These are phyloP conservation scores for Aaosphaeria pasadenensis DNA, from an alignment of 2,329 filamentous ascomycete genomes.

Conservation along the genomic window DNA sequence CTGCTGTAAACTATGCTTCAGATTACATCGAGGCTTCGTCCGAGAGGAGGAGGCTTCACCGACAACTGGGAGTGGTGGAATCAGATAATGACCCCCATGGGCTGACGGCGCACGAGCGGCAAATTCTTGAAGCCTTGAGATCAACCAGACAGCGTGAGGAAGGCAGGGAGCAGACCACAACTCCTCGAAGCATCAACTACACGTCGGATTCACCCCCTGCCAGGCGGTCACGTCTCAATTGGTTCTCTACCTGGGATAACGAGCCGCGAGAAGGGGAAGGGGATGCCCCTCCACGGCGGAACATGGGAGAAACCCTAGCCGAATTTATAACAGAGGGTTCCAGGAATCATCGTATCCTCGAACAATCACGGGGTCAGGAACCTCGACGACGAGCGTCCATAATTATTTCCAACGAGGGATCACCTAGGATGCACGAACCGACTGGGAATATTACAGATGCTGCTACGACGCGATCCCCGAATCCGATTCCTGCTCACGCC, in stretches of 20 bases:
- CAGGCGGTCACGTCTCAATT: too few species aligned
- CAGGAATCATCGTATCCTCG: slow-evolving; percentile 14
- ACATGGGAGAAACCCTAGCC: slow-evolving; percentile 16
- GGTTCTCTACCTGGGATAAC: too few species aligned
- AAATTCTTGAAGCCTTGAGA: slow-evolving; percentile 45
- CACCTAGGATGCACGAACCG: slow-evolving; percentile 2
- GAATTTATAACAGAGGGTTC: slow-evolving; percentile 19
- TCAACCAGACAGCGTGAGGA: slow-evolving; percentile 43
- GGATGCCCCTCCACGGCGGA: slow-evolving; percentile 12
- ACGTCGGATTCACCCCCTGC: slow-evolving; percentile 10
- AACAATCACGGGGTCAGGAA: slow-evolving; percentile 10
- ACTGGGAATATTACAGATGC: slow-evolving; percentile 24
- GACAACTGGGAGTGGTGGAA: slow-evolving; percentile 36
- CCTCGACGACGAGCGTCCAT: slow-evolving; percentile 41
- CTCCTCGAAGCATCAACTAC: slow-evolving; percentile 44
- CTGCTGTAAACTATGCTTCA: slow-evolving; percentile 39
- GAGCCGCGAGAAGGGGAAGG: slow-evolving; percentile 9
- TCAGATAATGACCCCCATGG: slow-evolving; percentile 46
- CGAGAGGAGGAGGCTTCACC: slow-evolving; percentile 27
- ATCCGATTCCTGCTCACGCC: slow-evolving; percentile 27
- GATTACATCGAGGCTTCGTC: slow-evolving; percentile 44
- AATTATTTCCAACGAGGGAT: slow-evolving; percentile 26
- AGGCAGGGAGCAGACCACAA: slow-evolving; percentile 34
- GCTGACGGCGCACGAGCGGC: slow-evolving; percentile 44
- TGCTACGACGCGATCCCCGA: slow-evolving; percentile 28